phyloP scores from a whole-genome alignment of 192 early-diverging fungal genomes.

The Umbelopsis vinacea region DNA sequence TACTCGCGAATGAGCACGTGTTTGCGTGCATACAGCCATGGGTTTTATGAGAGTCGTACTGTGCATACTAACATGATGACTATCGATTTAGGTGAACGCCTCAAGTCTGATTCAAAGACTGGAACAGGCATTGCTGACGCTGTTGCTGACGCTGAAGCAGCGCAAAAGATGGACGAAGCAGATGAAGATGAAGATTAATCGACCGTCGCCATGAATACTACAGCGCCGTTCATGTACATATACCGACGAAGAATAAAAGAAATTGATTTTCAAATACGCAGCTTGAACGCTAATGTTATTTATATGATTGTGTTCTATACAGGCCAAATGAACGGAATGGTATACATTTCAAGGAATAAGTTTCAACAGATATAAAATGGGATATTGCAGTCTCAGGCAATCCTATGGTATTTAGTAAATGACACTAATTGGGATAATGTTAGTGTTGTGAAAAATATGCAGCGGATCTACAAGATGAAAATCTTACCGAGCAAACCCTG shows the following conservation, averaged over 20 bases:
- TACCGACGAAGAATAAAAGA: not conserved
- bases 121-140: constrained; percentile 40
- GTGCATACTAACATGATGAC: not conserved
- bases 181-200: constrained; percentile 4
- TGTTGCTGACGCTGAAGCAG: constrained; percentile 40
- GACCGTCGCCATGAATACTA: not conserved
- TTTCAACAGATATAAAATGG: not conserved
- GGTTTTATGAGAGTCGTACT: no score
- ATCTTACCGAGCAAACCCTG: constrained; percentile 35
- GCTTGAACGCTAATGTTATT: not conserved
- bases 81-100: constrained; percentile 29
- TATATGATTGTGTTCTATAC: constrained; percentile 19
- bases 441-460: not conserved
- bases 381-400: no score
- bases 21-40: not conserved
- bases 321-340: constrained; percentile 21
- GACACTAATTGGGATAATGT: not conserved
- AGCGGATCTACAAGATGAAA: not conserved
- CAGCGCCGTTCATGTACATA: constrained; percentile 4
- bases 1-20: constrained; percentile 9
- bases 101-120: constrained; percentile 30
- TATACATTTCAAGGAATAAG: constrained; percentile 16
- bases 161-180: constrained; percentile 32
- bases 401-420: constrained; percentile 4
- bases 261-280: not conserved